phyloP scores from a whole-genome alignment of 208 protist genomes.

The Wallacemonas rigidus region DNA sequence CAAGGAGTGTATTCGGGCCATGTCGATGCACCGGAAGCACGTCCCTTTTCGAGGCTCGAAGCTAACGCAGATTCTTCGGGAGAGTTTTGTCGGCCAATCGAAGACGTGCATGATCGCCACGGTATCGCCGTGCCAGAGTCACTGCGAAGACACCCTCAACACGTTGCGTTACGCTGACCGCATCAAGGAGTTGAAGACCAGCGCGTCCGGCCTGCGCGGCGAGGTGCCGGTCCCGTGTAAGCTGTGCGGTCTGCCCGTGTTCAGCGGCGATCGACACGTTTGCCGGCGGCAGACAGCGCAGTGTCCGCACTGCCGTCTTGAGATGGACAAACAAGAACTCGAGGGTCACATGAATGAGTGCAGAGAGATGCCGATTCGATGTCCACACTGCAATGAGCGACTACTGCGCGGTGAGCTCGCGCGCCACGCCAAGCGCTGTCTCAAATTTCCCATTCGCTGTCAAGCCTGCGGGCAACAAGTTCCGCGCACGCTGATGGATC shows the following conservation, averaged over 20 bases:
- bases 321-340: conserved; percentile 71
- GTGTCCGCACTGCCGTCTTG: conserved; percentile 71
- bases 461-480: conserved; percentile 50
- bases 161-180: conserved; percentile 96
- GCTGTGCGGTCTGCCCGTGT: conserved; percentile 72
- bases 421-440: conserved; percentile 62
- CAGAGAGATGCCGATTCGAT: conserved; percentile 60
- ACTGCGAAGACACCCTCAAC: conserved; percentile 97
- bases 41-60: conserved; percentile 96
- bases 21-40: conserved; percentile 91
- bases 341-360: conserved; percentile 73
- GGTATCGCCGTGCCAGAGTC: conserved; percentile 83
- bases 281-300: conserved; percentile 56
- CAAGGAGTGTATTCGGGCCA: conserved; percentile 97
- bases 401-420: conserved; percentile 55
- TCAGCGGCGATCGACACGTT: conserved; percentile 67
- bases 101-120: conserved; percentile 94
- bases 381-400: conserved; percentile 71
- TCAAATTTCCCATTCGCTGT: conserved; percentile 62
- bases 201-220: conserved; percentile 2
- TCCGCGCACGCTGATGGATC: conserved; percentile 50
- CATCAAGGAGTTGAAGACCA: conserved; percentile 88
- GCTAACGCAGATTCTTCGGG: conserved; percentile 94
- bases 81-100: conserved; percentile 95
- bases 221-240: conserved; percentile 59